Evolutionary conservation across 768 basidiomycete species (phyloP).

Genomic region (Mrakia hoshinonis): DNA sequence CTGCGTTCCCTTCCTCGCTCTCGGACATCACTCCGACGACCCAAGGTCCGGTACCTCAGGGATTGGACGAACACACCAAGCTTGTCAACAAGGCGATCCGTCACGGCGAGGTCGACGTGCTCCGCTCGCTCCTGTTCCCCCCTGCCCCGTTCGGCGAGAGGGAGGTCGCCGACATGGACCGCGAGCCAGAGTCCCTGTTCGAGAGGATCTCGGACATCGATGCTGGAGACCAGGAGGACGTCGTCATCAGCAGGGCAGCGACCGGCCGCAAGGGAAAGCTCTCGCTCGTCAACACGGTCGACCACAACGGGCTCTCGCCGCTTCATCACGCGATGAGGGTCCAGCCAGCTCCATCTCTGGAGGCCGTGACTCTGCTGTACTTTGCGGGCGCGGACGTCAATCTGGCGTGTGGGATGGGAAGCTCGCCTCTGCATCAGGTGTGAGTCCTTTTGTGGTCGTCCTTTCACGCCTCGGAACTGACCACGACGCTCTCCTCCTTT

Average conservation of each 20-base stretch:
- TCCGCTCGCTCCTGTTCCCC: constrained; percentile 13
- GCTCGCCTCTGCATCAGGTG: constrained; percentile 8
- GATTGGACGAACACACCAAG: neutral
- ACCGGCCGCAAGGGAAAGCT: neutral
- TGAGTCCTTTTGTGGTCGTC: neutral
- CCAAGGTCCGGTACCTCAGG: neutral
- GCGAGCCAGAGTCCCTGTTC: too few relatives aligned
- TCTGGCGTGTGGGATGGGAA: constrained; percentile 1
- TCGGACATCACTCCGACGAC: neutral
- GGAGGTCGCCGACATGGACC: neutral
- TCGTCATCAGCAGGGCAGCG: neutral
- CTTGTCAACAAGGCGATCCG: neutral
- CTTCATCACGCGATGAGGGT: constrained; percentile 13
- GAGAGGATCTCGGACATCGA: neutral
- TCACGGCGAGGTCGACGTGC: neutral
- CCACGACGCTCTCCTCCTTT: neutral
- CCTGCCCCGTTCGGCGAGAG: constrained; percentile 1
- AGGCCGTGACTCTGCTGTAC: constrained; percentile 10
- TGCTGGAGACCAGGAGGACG: neutral
- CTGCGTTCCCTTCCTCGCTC: neutral
- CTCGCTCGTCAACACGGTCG: constrained; percentile 17
- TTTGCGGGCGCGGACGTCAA: constrained; percentile 22
- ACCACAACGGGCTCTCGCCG: constrained; percentile 15
- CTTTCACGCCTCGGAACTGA: neutral
- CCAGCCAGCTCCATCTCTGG: neutral